These are phyloP conservation scores for Phytophthora megakarya DNA, from an alignment of 352 stramenopile species.

Conservation along the genomic window DNA sequence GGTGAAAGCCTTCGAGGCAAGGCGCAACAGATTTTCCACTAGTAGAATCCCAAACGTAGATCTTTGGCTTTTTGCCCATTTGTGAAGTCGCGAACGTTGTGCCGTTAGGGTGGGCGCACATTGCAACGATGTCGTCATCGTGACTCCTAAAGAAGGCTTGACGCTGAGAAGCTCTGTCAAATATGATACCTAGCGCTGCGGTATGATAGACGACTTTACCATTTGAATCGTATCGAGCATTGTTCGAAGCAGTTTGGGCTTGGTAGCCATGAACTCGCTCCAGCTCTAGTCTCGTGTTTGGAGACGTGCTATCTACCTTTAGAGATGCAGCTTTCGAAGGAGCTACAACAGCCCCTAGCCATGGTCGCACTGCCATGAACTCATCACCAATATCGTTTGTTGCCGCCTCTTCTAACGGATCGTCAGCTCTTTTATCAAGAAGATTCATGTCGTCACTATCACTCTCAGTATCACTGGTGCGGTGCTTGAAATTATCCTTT, in stretches of 20 bases:
- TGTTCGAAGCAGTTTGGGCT: constrained; percentile 76
- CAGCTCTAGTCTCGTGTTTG: constrained; percentile 56
- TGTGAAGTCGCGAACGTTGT: constrained; percentile 87
- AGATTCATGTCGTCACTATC: constrained; percentile 13
- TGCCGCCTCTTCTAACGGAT: constrained; percentile 36
- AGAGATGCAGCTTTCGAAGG: constrained; percentile 54
- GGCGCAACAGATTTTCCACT: constrained; percentile 36
- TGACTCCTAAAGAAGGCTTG: constrained; percentile 72
- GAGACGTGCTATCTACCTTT: constrained; percentile 41
- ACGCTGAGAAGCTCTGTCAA: constrained; percentile 46
- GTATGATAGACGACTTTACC: constrained; percentile 79
- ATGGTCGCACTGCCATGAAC: constrained; percentile 92
- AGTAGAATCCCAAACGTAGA: constrained; percentile 78
- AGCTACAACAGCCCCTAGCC: constrained; percentile 80
- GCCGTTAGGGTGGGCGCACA: constrained; percentile 80
- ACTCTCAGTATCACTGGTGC: constrained; percentile 11
- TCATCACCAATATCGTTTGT: constrained; percentile 70
- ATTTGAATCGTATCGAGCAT: constrained; percentile 64
- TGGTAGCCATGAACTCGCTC: constrained; percentile 81
- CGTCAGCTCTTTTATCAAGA: constrained; percentile 24
- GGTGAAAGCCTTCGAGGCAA: constrained; percentile 79
- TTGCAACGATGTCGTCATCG: constrained; percentile 84
- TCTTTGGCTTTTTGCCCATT: constrained; percentile 81
- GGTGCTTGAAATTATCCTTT: constrained; percentile 7
- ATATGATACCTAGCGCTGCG: constrained; percentile 78